phyloP scores from a whole-genome alignment of 352 stramenopile species.

The Phytophthora litchii region DNA sequence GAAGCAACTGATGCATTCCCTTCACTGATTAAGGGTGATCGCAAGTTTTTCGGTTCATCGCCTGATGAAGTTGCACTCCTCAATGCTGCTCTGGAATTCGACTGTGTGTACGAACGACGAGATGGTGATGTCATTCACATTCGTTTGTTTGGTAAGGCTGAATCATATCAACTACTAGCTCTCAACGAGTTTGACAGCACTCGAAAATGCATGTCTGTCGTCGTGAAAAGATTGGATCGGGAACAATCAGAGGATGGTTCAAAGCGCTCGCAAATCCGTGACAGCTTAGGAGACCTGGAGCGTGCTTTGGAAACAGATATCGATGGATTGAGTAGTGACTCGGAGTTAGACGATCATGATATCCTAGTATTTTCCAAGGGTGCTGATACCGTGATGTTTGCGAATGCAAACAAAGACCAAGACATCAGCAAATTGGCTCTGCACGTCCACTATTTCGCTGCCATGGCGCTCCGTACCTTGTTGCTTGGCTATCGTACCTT shows the following conservation, averaged over 20 bases:
- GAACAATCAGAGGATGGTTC: conserved; percentile 2
- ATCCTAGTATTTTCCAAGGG: conserved; percentile 89
- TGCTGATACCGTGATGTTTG: conserved; percentile 91
- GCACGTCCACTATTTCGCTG: conserved; percentile 89
- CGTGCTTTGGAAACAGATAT: conserved; percentile 26
- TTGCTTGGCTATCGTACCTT: conserved; percentile 82
- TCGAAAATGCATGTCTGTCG: conserved; percentile 86
- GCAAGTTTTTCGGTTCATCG: conserved; percentile 78
- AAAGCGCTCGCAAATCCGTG: conserved; percentile 11
- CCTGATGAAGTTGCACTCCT: conserved; percentile 84
- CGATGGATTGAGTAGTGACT: conserved; percentile 22
- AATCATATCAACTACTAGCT: conserved; percentile 78
- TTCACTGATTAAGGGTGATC: conserved; percentile 35
- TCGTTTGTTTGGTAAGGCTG: conserved; percentile 73
- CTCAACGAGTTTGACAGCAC: conserved; percentile 90
- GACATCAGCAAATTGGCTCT: conserved; percentile 78
- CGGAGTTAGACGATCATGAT: conserved; percentile 46
- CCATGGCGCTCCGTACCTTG: conserved; percentile 87
- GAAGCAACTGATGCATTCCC: conserved; percentile 40
- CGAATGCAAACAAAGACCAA: conserved; percentile 65
- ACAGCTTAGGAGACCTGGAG: conserved; percentile 42
- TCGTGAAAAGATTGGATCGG: conserved; percentile 58
- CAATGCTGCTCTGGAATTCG: conserved; percentile 79
- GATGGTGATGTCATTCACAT: conserved; percentile 78
- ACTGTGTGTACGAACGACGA: conserved; percentile 82